Base-by-base conservation (phyloP, 2,329 filamentous ascomycete species). In the Botrytis cinerea region DNA sequence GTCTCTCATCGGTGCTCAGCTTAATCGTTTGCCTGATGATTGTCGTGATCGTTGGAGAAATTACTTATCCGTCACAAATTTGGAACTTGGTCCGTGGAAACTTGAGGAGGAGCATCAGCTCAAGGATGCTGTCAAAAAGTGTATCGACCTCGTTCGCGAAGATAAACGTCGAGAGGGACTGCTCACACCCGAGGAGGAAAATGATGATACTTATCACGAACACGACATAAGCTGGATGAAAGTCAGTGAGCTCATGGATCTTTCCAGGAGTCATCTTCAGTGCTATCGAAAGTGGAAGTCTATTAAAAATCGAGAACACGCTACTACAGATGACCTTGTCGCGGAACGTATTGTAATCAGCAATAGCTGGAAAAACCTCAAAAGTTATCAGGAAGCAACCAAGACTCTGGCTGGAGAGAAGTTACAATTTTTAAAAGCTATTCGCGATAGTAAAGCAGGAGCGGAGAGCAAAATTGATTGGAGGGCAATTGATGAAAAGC, bases 11-110 rank as follows among this genome's bases (percentile, higher is more conserved):
- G 88, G 86, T 0, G 83, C 85, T n/a, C 76, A 88, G 35, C 86
- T 93, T 75, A 90, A 90, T 75, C 89, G 92, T 9, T 87, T 89
- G 57, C 85, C 87, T 0, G 87, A 89, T 74, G 91, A 93, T 79
- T 86, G 90, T 70, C 87, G 91, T 69, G 91, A 93, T 80, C 89
- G 92, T 5, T 93, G 90, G 84, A 86, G 90, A 57, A 92, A 93
- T 77, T 90, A 91, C 77, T 82, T 92, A 35, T 90, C 88, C 71
- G 87, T 87, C 32, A 84, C 86, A 9, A 85, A 84, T 0, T 83
- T 76, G 67, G 85, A 84, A 46, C 86, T 84, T 60, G 86, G 87
- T 48, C 81, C 82, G 1, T 94, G 92, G 92, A 84, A 83, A 2
- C 81, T 86, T 28, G 84, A 86, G 0, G 92, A 94, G 77, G 89